Percentiles rank a stretch among this genome's conserved stretches.
Conservation (phyloP, 2,329 filamentous ascomycete genomes). For the Colletotrichum melonis region DNA sequence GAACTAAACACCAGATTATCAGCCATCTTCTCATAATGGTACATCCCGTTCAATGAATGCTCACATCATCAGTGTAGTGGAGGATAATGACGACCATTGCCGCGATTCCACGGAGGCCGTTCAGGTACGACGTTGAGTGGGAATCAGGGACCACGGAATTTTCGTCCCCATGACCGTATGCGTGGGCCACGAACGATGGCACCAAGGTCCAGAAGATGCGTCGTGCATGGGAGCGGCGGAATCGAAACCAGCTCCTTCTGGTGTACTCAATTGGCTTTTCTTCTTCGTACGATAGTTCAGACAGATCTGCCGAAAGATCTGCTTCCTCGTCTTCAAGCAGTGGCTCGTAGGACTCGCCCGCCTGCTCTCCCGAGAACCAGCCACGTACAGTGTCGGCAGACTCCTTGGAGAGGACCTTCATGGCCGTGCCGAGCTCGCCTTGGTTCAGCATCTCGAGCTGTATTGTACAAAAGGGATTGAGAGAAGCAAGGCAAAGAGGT, state of each 20-base stretch:
- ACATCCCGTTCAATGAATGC: not conserved
- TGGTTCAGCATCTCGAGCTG: too few relatives aligned
- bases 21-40: slow-evolving; percentile 46
- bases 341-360: not conserved
- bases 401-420: not conserved
- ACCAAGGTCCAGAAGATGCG: not conserved
- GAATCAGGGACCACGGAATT: not conserved
- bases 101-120: slow-evolving; percentile 67
- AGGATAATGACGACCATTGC: slow-evolving; percentile 66
- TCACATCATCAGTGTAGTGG: slow-evolving; percentile 52
- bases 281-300: not conserved
- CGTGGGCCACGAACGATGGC: slow-evolving; percentile 16
- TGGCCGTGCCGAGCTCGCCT: too few relatives aligned
- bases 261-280: not conserved
- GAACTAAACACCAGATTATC: not conserved
- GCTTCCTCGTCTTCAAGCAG: not conserved
- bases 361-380: not conserved
- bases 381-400: not conserved
- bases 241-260: not conserved
- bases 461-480: too few relatives aligned
- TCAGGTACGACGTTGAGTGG: slow-evolving; percentile 61
- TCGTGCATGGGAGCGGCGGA: not conserved
- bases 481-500: too few relatives aligned
- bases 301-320: not conserved
- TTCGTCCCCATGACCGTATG: not conserved